These are phyloP conservation scores for Blastomyces silverae DNA, from an alignment of 2,329 filamentous ascomycete species.

Conservation along the genomic window DNA sequence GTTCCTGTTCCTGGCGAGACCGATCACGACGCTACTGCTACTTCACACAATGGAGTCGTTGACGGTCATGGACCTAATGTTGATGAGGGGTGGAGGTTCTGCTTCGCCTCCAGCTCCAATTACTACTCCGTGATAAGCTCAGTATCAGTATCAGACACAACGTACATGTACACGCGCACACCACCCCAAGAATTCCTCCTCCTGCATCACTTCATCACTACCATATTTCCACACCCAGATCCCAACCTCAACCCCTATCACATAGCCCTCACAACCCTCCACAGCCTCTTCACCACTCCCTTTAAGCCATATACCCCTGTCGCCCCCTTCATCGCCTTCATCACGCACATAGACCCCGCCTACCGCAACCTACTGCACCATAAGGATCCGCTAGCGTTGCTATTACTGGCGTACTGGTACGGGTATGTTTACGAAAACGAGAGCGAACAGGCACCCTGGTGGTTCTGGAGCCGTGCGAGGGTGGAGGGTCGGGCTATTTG, in stretches of 20 bases:
- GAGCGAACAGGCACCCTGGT: neutral
- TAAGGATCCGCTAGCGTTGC: neutral
- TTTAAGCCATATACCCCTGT: neutral
- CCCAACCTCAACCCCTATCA: neutral
- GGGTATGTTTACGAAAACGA: neutral
- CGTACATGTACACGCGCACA: too few relatives aligned
- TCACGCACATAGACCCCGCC: neutral
- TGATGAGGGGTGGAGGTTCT: neutral
- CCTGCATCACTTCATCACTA: neutral
- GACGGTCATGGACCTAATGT: neutral
- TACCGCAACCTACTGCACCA: neutral
- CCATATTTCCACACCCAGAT: neutral
- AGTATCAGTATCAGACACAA: neutral
- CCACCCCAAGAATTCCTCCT: neutral
- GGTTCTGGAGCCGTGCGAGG: conserved; percentile 1
- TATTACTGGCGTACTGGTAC: neutral
- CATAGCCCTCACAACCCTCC: neutral
- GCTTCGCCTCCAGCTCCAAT: neutral
- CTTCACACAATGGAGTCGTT: neutral
- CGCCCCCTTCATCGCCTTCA: neutral
- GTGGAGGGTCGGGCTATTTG: neutral
- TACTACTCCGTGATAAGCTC: neutral
- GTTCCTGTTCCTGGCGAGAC: neutral
- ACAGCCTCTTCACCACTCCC: neutral
- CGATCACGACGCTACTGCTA: neutral